Evolutionary conservation across 352 stramenopile species (phyloP), one percentile per base, ranked within the genome.

Genomic region (Globisporangium abappressorium): DNA sequence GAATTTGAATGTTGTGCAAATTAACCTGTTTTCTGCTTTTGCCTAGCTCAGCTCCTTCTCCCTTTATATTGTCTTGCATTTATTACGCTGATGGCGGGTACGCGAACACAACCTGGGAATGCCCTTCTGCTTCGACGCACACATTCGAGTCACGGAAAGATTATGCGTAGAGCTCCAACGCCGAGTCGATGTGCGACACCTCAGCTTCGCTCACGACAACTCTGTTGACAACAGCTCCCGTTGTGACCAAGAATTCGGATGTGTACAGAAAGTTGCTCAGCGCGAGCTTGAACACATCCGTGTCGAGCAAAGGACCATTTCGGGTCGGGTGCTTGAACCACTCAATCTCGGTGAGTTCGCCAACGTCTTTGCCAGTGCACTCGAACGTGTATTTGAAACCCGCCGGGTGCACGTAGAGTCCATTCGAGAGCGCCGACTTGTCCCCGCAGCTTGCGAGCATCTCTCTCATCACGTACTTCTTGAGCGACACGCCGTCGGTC

Each of bases 191-290:
- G 15, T 57, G 57, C n/a, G 30, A 36, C 5, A 90, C 71, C 83
- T 93, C 91, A 53, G 80, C 88, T 33, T 89, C 38, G 57, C 82
- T 94, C 24, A 80, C 71, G 53, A 86, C 75, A 8, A 87, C 62
- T 14, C n/a, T 33, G 18, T 62, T 56, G 34, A 70, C 64, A 12
- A 70, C 41, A 26, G 46, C n/a, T 14, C 24, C 65, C 9, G 34
- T 4, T 2, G 46, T 61, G 34, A 53, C 5, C 20, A 53, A 12
- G 36, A 78, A 79, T 68, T 82, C 70, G 53, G 70, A 68, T 26
- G 57, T 74, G 70, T 81, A 79, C 63, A 84, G 12, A 26, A 68
- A 84, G 58, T 78, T 72, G 49, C 58, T 74, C 34, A 75, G 34
- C 30, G 67, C 43, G 28, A 61, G 33, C 24, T 61, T 66, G 47